A percentile compares a stretch with the other conserved stretches of the same genome.
Conservation (phyloP, 495 filamentous ascomycete species). For the Filosporella fistucella region DNA sequence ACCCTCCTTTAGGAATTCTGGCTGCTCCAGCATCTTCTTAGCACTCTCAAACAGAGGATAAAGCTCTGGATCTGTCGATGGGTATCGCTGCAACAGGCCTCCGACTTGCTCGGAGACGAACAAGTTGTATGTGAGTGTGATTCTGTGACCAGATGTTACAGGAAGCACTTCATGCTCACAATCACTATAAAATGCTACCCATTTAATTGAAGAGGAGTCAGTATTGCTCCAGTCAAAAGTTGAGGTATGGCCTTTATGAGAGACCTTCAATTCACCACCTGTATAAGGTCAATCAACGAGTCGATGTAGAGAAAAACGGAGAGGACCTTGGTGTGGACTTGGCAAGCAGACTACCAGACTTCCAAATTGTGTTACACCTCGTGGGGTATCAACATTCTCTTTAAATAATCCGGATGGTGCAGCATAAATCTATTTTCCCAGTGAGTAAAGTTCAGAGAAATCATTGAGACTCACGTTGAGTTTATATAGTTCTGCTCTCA, state of each 20-base stretch:
- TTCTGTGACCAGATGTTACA: slow-evolving; percentile 44
- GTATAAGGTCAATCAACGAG: no score
- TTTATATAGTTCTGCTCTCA: slow-evolving; percentile 50
- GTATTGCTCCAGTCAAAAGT: slow-evolving; percentile 38
- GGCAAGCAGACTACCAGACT: slow-evolving; percentile 53
- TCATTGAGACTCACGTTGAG: slow-evolving; percentile 53
- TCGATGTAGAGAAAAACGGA: no score
- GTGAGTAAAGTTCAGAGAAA: slow-evolving; percentile 7
- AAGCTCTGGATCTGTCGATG: background rate
- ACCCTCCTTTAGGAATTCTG: background rate
- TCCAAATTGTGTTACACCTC: slow-evolving; percentile 42
- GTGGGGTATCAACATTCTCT: slow-evolving; percentile 54
- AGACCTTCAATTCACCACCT: slow-evolving; percentile 30
- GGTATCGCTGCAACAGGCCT: slow-evolving; percentile 1
- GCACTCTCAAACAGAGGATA: slow-evolving; percentile 1
- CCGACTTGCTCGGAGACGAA: slow-evolving; percentile 28
- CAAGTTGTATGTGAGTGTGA: slow-evolving; percentile 59
- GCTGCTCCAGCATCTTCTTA: background rate
- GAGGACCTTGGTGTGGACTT: slow-evolving; percentile 36
- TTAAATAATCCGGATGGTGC: slow-evolving; percentile 47
- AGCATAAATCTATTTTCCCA: slow-evolving; percentile 40
- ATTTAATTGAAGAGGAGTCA: slow-evolving; percentile 44
- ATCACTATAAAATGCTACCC: slow-evolving; percentile 60
- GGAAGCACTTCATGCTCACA: slow-evolving; percentile 55
- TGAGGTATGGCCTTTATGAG: slow-evolving; percentile 29